phyloP scores from a whole-genome alignment of 2,329 filamentous ascomycete species.

The Amylocarpus encephaloides region DNA sequence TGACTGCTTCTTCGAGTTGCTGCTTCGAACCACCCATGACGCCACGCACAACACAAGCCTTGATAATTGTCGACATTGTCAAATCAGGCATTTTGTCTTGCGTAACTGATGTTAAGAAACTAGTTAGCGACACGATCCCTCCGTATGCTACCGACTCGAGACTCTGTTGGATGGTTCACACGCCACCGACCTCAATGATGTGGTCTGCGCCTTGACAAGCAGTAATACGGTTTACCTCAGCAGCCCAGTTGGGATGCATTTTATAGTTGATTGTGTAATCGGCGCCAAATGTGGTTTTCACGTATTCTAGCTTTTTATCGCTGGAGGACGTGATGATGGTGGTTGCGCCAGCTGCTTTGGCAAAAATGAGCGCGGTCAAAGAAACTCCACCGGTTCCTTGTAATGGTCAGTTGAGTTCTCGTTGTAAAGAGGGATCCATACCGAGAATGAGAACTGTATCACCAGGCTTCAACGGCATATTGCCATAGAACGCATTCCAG shows the following conservation, averaged over 20 bases:
- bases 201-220: conserved; percentile 50
- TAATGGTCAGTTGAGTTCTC: background rate
- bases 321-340: conserved; percentile 46
- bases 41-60: conserved; percentile 33
- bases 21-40: conserved; percentile 33
- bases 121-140: conserved; percentile 41
- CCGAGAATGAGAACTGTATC: conserved; percentile 36
- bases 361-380: conserved; percentile 40
- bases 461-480: conserved; percentile 35
- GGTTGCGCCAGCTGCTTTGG: conserved; percentile 39
- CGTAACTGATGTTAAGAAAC: conserved; percentile 31
- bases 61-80: conserved; percentile 25
- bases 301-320: conserved; percentile 39
- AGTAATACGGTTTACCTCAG: conserved; percentile 44
- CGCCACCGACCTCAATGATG: conserved; percentile 59
- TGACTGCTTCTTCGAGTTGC: conserved; percentile 32
- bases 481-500: conserved; percentile 43
- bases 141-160: conserved; percentile 41
- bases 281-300: conserved; percentile 44
- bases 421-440: conserved; percentile 22
- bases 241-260: conserved; percentile 51
- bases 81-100: conserved; percentile 32
- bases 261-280: conserved; percentile 57
- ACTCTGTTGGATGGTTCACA: conserved; percentile 50
- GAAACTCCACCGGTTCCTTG: conserved; percentile 43